Evolutionary conservation across 1,284 basidiomycete species (phyloP), one percentile per base, ranked within the genome.

Genomic region (Phenoliferia sp.): DNA sequence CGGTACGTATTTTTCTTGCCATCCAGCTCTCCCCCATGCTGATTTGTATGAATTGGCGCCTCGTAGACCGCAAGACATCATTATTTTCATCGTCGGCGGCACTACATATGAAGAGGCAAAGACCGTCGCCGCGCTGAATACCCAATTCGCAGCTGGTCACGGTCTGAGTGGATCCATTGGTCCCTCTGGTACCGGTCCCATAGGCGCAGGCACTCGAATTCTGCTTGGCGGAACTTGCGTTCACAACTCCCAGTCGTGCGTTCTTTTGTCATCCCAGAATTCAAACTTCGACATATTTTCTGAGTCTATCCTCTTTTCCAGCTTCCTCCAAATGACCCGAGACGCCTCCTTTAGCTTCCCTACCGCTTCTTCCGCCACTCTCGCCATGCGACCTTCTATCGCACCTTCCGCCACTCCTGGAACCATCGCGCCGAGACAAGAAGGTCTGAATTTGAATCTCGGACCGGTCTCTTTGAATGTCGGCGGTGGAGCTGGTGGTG

Each of bases 91-190:
- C 82, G 87, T 96, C 68, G 94, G 94, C 39, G 94, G 94, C 0
- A 87, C 91, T 36, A 97, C 94, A 0, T 97, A 95, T 76, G 93
- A 92, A 78, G 94, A 98, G 80, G 90, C 91, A 0, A 84, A 90
- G 68, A 85, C 88, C 0, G 84, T 96, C 19, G 85, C 92, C 5
- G 80, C 93, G 50, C 83, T 95, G 71, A 97, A 97, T 78, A 89
- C 94, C 76, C 90, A 91, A 70, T 79, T 85, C 17, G 79, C 81
- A 0, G 72, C 77, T 44, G 80, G 81, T 3, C 72, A 75, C 12
- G 75, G 74, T 57, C 63, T 76, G 19, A 59, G 59, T 0, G 70
- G 80, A 2, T 73, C 76, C 1, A 77, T 80, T 36, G 80, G 78
- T 34, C 76, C 80, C 0, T 84, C 85, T n/a, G 78, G 77, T 29